These are phyloP conservation scores for Pleurotus salmoneostramineus DNA, from an alignment of 768 basidiomycete genomes.

Conservation along the genomic window DNA sequence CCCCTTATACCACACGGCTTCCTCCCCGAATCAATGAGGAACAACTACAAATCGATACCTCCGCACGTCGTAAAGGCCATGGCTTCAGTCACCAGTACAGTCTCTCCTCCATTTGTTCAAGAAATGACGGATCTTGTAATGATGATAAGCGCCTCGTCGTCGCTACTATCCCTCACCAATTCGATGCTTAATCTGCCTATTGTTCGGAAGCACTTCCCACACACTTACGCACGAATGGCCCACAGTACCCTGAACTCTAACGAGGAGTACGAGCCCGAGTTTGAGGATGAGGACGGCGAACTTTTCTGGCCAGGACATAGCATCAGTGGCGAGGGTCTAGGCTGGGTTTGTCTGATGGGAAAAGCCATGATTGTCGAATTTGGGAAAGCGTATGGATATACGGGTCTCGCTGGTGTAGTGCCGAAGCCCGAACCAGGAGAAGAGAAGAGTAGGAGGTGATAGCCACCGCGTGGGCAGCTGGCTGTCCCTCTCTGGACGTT, in stretches of 20 bases:
- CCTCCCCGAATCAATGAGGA: constrained; percentile 31
- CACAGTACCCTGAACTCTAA: constrained; percentile 53
- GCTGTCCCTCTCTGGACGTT: neutral
- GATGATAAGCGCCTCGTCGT: constrained; percentile 35
- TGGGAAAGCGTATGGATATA: constrained; percentile 71
- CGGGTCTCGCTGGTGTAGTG: constrained; percentile 67
- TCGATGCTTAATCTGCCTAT: constrained; percentile 59
- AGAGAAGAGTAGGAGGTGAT: constrained; percentile 9
- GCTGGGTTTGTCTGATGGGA: constrained; percentile 86
- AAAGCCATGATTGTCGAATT: constrained; percentile 85
- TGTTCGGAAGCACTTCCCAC: constrained; percentile 68
- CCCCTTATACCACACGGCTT: constrained; percentile 29
- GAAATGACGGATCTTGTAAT: constrained; percentile 38
- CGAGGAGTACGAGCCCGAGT: constrained; percentile 78
- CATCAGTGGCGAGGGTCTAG: constrained; percentile 72
- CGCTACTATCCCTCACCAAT: constrained; percentile 48
- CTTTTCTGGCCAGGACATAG: constrained; percentile 81
- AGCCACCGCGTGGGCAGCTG: neutral
- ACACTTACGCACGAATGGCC: constrained; percentile 72
- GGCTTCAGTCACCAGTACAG: constrained; percentile 37
- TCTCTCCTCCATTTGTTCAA: constrained; percentile 37
- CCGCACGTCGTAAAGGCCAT: constrained; percentile 40
- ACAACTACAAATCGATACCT: constrained; percentile 34
- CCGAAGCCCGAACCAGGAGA: constrained; percentile 53
- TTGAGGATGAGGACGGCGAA: constrained; percentile 84